Percentiles rank a stretch among this genome's conserved stretches.
These are phyloP conservation scores for Cutaneotrichosporon dermatis DNA, from an alignment of 1,284 basidiomycete species.

Conservation along the genomic window DNA sequence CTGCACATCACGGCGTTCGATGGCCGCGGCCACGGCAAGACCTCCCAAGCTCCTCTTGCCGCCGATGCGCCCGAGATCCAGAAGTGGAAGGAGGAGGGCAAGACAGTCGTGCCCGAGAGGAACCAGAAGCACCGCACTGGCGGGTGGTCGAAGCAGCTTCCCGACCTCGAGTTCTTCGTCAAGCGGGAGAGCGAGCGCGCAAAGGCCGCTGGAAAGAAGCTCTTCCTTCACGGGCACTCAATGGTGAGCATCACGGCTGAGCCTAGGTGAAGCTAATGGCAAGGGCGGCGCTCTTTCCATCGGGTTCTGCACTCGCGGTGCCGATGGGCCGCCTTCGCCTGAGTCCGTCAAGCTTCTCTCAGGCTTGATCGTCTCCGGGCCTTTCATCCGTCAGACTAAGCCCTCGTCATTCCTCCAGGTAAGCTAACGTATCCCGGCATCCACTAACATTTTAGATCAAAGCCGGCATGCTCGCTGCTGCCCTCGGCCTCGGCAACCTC, in stretches of 20 bases:
- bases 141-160: constrained; percentile 41
- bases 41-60: constrained; percentile 51
- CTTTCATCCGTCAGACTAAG: constrained; percentile 62
- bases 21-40: constrained; percentile 79
- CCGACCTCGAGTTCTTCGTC: constrained; percentile 44
- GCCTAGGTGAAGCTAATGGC: not conserved
- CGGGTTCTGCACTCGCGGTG: constrained; percentile 35
- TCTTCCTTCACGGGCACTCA: constrained; percentile 45
- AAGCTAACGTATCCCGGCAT: no score
- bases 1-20: constrained; percentile 60
- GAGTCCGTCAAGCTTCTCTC: constrained; percentile 53
- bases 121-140: constrained; percentile 40
- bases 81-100: constrained; percentile 37
- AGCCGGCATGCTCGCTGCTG: constrained; percentile 31
- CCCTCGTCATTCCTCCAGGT: constrained; percentile 53
- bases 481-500: constrained; percentile 46
- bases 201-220: constrained; percentile 25
- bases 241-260: constrained; percentile 29
- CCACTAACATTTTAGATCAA: constrained; percentile 16
- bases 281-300: constrained; percentile 42
- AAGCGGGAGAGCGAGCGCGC: constrained; percentile 24
- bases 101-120: constrained; percentile 30
- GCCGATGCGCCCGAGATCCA: constrained; percentile 20
- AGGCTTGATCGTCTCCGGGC: constrained; percentile 68
- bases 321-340: constrained; percentile 22